Evolutionary conservation across 2,329 filamentous ascomycete species (phyloP), one percentile per base, ranked within the genome.

Genomic region (Cladosporium sp.): DNA sequence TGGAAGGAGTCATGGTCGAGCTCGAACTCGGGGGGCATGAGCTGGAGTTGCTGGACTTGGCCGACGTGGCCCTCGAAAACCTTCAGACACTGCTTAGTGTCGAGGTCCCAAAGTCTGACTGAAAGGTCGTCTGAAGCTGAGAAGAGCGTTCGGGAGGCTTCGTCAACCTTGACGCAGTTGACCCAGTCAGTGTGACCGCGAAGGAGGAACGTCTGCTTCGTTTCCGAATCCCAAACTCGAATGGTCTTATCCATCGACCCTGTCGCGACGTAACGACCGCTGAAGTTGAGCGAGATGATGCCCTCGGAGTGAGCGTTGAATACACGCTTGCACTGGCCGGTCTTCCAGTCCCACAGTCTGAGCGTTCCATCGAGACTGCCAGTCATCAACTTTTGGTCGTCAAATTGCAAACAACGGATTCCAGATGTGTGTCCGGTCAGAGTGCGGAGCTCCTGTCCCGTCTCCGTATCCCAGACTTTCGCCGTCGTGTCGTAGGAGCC

Each of bases 331-430:
- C 89, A 90, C 62, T 89, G 82, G 43, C 93, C 93, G 0, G 89
- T 96, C 56, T 87, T 82, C 90, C 91, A 96, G 66, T 98, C 95
- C 93, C 93, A 98, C 33, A 98, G 83, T 67, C 88, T 91, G 63
- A 98, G 80, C 4, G 86, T 95, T 45, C 83, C 81, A 68, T 97
- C 93, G 52, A 96, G 77, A 65, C 88, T 90, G 48, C 91, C 93
- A 53, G 87, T 95, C 66, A 96, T 91, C 55, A 98, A 78, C 64
- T 95, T 95, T 52, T 82, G 85, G 59, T 95, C 89, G 63, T 96
- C 90, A 64, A 97, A 97, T 66, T 97, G 91, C 35, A 98, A 77
- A 52, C 90, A 88, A 38, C 93, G 82, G 55, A 98, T 88, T 6
- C 89, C 89, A 38, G 82, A 83, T 1, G 83, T 86, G 63, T 97